These are phyloP conservation scores for Penicillium taxi DNA, from an alignment of 495 filamentous ascomycete genomes.

Conservation along the genomic window DNA sequence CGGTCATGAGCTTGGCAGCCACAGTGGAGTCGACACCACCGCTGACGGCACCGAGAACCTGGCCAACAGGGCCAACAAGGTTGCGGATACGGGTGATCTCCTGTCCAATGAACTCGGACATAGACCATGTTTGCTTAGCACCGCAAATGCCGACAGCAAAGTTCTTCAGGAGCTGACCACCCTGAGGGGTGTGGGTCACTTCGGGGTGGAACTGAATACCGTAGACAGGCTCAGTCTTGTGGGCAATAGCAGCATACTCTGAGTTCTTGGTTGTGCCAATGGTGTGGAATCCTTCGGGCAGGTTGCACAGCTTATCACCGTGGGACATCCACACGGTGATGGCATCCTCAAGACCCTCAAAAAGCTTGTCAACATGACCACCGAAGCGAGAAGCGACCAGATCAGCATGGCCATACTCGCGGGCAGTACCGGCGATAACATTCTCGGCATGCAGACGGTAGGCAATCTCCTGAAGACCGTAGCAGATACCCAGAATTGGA, in stretches of 20 bases:
- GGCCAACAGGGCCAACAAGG: slow-evolving; percentile 13
- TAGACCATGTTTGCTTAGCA: slow-evolving; percentile 15
- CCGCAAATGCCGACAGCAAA: slow-evolving; percentile 19
- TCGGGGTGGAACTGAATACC: slow-evolving; percentile 24
- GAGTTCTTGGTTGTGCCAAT: slow-evolving; percentile 20
- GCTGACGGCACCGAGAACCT: slow-evolving; percentile 34
- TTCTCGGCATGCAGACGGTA: slow-evolving; percentile 13
- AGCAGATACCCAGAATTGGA: slow-evolving; percentile 17
- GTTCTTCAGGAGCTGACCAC: slow-evolving; percentile 16
- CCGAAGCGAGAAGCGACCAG: slow-evolving; percentile 10
- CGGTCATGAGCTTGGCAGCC: slow-evolving; percentile 75
- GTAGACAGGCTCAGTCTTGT: slow-evolving; percentile 14
- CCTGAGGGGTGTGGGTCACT: slow-evolving; percentile 17
- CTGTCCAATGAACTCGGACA: slow-evolving; percentile 13
- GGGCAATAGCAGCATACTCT: slow-evolving; percentile 16
- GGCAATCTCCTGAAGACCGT: slow-evolving; percentile 20
- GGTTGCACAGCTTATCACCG: slow-evolving; percentile 20
- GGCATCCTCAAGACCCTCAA: slow-evolving; percentile 17
- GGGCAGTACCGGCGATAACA: slow-evolving; percentile 13
- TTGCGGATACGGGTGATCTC: slow-evolving; percentile 19
- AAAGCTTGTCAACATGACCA: slow-evolving; percentile 16
- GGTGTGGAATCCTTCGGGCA: slow-evolving; percentile 15
- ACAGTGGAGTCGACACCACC: slow-evolving; percentile 91
- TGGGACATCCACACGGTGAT: slow-evolving; percentile 24
- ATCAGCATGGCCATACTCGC: slow-evolving; percentile 23